These are phyloP conservation scores for Hypomontagnella monticulosa DNA, from an alignment of 495 filamentous ascomycete genomes.

Conservation along the genomic window DNA sequence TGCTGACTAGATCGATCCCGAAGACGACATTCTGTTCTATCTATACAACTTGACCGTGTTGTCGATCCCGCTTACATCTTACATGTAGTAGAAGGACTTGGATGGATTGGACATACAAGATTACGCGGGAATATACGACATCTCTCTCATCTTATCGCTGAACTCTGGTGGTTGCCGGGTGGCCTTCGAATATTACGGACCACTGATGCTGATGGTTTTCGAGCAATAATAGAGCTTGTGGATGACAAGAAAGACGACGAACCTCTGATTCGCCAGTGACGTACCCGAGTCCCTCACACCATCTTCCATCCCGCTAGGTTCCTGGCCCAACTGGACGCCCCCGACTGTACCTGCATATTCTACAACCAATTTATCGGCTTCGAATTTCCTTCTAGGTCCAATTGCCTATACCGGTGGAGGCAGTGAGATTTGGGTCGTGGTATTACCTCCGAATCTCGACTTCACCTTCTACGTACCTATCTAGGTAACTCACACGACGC, in stretches of 20 bases:
- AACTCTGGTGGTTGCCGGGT: neutral
- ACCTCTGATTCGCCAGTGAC: conserved; percentile 20
- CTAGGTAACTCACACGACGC: too few species aligned
- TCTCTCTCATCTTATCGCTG: neutral
- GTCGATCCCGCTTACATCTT: conserved; percentile 1
- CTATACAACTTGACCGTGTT: conserved; percentile 1
- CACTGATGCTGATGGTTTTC: neutral
- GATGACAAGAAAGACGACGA: conserved; percentile 20
- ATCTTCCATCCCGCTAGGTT: conserved; percentile 10
- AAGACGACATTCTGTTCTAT: too few species aligned
- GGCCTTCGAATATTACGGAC: neutral
- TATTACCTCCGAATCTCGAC: conserved; percentile 23
- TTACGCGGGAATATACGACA: too few species aligned
- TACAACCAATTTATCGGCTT: conserved; percentile 25
- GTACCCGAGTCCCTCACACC: conserved; percentile 9
- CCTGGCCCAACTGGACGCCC: conserved; percentile 25
- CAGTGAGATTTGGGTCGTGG: conserved; percentile 9
- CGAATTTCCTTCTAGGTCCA: conserved; percentile 9
- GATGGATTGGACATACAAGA: too few species aligned
- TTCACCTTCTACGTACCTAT: conserved; percentile 1
- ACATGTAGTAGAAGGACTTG: too few species aligned
- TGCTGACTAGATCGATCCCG: conserved; percentile 26
- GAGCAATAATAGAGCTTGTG: neutral
- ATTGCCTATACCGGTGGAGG: conserved; percentile 21
- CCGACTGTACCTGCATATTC: conserved; percentile 30